Evolutionary conservation across 495 filamentous ascomycete species (phyloP).

Genomic region (Penicillium cataractarum): DNA sequence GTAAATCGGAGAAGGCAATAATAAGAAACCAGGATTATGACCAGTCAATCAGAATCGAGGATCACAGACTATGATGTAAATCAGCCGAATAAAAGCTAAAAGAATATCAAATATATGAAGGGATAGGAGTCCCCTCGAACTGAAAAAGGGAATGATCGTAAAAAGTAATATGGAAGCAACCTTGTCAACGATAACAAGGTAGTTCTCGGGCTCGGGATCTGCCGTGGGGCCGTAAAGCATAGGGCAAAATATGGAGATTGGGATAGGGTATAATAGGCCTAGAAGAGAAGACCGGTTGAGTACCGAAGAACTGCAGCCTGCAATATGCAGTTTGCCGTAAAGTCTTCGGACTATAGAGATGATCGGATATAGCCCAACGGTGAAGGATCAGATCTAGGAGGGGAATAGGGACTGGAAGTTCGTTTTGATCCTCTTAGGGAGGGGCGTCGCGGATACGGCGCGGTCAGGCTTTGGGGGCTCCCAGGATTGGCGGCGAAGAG

Average conservation of each 20-base stretch:
- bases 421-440: slow-evolving; percentile 23
- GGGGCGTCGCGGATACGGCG: slow-evolving; percentile 26
- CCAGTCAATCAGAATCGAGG: slow-evolving; percentile 1
- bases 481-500: not conserved
- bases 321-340: not conserved
- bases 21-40: not conserved
- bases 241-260: not conserved
- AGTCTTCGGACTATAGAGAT: slow-evolving; percentile 7
- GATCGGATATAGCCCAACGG: slow-evolving; percentile 16
- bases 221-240: slow-evolving; percentile 5
- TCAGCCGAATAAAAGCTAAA: not conserved
- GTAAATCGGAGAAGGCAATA: not conserved
- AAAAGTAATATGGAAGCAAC: not conserved
- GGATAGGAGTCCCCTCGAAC: not conserved
- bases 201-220: slow-evolving; percentile 12
- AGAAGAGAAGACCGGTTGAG: not conserved
- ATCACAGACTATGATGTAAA: not conserved
- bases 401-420: slow-evolving; percentile 7
- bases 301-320: not conserved
- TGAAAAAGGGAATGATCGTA: not conserved
- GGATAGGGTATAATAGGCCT: not conserved
- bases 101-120: not conserved
- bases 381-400: slow-evolving; percentile 20
- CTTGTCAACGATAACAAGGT: not conserved
- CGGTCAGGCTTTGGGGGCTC: not conserved